A percentile compares a stretch with the other conserved stretches of the same genome.
These are phyloP conservation scores for Penicillium sp. DNA, from an alignment of 2,329 filamentous ascomycete species.

Conservation along the genomic window DNA sequence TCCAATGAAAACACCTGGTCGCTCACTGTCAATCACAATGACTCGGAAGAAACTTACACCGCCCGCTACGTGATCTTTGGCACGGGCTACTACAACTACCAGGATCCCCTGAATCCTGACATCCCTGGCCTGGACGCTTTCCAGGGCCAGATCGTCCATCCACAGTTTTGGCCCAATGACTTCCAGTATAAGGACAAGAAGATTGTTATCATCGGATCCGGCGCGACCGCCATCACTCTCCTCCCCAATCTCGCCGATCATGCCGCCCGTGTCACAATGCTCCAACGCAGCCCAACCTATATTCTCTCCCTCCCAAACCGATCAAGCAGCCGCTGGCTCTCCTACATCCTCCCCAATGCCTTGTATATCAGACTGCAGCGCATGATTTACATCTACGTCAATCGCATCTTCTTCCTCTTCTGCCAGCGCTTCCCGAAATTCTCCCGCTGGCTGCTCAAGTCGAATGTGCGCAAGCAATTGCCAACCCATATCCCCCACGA, in stretches of 20 bases:
- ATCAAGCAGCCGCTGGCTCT: conserved; percentile 16
- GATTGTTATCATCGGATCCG: conserved; percentile 71
- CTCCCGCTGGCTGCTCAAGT: conserved; percentile 50
- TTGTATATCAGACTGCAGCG: conserved; percentile 29
- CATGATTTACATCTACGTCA: conserved; percentile 51
- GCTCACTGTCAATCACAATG: conserved; percentile 45
- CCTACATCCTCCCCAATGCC: conserved; percentile 39
- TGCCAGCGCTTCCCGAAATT: conserved; percentile 54
- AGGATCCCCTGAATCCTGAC: conserved; percentile 56
- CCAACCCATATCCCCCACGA: conserved; percentile 56
- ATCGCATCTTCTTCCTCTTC: conserved; percentile 53
- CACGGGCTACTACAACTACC: conserved; percentile 73
- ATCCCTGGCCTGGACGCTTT: conserved; percentile 70
- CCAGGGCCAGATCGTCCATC: conserved; percentile 62
- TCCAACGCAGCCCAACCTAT: conserved; percentile 75
- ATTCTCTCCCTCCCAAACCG: conserved; percentile 55
- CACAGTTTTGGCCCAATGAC: conserved; percentile 73
- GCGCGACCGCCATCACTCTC: conserved; percentile 76
- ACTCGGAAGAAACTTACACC: conserved; percentile 29
- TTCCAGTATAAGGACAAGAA: conserved; percentile 65
- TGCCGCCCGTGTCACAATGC: conserved; percentile 69
- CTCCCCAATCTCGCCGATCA: conserved; percentile 66
- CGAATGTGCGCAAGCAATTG: conserved; percentile 49
- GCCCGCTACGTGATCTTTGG: conserved; percentile 57
- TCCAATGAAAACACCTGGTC: conserved; percentile 55